Percentiles rank a stretch among this genome's conserved stretches.
phyloP scores from a whole-genome alignment of 768 basidiomycete species.

The Mycena olivaceomarginata region DNA sequence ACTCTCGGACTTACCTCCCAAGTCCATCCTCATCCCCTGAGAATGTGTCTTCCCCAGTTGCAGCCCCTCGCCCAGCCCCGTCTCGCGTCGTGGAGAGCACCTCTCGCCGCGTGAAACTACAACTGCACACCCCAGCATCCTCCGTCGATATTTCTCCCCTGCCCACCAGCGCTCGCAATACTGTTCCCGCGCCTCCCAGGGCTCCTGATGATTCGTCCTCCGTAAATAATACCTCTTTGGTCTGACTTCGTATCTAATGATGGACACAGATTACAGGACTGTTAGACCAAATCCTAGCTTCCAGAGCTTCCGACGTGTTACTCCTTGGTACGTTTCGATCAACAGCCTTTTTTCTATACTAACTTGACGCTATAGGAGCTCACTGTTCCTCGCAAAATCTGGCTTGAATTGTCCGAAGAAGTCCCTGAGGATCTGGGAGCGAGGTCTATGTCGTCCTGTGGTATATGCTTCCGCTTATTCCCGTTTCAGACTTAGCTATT shows the following conservation, averaged over 20 bases:
- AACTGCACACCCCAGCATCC: slow-evolving; percentile 5
- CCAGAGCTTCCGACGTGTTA: not conserved
- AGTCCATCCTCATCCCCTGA: not conserved
- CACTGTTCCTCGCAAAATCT: slow-evolving; percentile 1
- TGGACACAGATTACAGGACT: not conserved
- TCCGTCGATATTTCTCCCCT: not conserved
- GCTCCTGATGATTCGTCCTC: not conserved
- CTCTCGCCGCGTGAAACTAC: not conserved
- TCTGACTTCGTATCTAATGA: not conserved
- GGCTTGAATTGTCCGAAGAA: not conserved
- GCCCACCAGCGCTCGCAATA: not conserved
- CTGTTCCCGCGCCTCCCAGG: not conserved
- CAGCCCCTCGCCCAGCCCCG: not conserved
- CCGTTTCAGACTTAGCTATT: not conserved
- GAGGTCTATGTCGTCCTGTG: slow-evolving; percentile 1
- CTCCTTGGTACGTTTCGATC: not conserved
- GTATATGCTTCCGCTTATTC: not conserved
- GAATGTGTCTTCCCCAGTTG: not conserved
- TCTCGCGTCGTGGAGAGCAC: no score
- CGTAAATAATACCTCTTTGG: not conserved
- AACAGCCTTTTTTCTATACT: not conserved
- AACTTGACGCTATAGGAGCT: not conserved
- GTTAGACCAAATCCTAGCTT: not conserved
- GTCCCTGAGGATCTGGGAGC: slow-evolving; percentile 19
- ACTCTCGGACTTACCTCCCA: not conserved